phyloP scores from a whole-genome alignment of 495 filamentous ascomycete species.

The Aspergillus kassunensis region DNA sequence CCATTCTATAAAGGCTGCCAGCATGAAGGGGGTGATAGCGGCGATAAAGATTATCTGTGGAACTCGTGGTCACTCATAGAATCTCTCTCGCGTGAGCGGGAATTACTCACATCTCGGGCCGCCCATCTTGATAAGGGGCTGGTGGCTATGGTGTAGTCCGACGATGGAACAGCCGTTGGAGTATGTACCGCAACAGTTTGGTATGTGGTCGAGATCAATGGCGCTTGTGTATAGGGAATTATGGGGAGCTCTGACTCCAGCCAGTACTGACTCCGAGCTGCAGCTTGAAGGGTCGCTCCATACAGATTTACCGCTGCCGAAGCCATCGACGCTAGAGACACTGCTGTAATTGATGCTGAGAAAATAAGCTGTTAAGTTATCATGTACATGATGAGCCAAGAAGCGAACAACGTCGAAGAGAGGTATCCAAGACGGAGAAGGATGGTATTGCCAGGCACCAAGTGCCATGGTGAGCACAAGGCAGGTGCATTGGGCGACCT shows the following conservation, averaged over 20 bases:
- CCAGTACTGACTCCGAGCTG: no score
- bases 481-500: conserved; percentile 7
- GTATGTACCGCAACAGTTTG: not conserved
- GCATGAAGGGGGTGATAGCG: conserved; percentile 77
- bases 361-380: conserved; percentile 18
- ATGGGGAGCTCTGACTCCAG: no score
- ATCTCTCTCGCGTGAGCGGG: not conserved
- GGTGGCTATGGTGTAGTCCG: no score
- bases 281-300: not conserved
- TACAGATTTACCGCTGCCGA: not conserved
- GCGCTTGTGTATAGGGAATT: not conserved
- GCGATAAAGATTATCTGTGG: conserved; percentile 73
- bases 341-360: conserved; percentile 19
- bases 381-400: not conserved
- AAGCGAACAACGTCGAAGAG: not conserved
- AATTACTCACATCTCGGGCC: conserved; percentile 59
- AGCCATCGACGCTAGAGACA: not conserved
- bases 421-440: not conserved
- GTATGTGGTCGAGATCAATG: not conserved
- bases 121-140: conserved; percentile 48
- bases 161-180: no score
- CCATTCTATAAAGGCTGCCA: conserved; percentile 88
- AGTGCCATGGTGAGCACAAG: not conserved
- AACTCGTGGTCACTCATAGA: conserved; percentile 13
- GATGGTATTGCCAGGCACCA: not conserved